These are phyloP conservation scores for Athelia psychrophila DNA, from an alignment of 1,284 basidiomycete species.

Conservation along the genomic window DNA sequence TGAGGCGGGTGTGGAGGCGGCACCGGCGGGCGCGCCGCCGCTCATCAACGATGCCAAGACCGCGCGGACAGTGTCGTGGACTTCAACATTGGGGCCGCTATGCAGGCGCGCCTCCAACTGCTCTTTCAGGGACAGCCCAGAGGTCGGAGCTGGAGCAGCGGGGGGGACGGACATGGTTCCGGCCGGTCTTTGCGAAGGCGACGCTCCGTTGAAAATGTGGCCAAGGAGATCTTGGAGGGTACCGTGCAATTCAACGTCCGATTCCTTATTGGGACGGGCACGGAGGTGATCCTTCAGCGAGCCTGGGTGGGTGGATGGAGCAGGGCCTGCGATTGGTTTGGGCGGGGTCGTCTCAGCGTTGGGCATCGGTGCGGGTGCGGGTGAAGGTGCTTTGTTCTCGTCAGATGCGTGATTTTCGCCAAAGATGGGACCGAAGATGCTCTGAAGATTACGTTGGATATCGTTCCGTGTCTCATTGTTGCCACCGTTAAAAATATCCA, in stretches of 20 bases:
- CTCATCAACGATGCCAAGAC: not conserved
- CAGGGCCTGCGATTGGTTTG: constrained; percentile 2
- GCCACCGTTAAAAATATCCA: too few relatives aligned
- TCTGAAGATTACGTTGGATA: not conserved
- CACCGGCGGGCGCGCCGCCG: not conserved
- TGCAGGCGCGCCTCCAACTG: not conserved
- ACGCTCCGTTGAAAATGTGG: constrained; percentile 17
- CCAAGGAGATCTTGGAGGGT: constrained; percentile 35
- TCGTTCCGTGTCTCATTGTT: too few relatives aligned
- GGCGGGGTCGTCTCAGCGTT: too few relatives aligned
- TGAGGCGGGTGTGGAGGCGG: constrained; percentile 2
- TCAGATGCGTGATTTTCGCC: too few relatives aligned
- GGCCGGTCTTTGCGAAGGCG: too few relatives aligned
- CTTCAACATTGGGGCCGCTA: not conserved
- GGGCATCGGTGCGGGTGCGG: too few relatives aligned
- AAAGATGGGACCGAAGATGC: not conserved
- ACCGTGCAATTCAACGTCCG: constrained; percentile 31
- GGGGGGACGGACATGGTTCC: constrained; percentile 2
- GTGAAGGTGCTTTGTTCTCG: too few relatives aligned
- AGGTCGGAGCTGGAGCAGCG: constrained; percentile 2
- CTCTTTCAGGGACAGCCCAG: not conserved
- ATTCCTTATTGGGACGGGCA: constrained; percentile 28
- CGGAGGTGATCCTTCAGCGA: constrained; percentile 30
- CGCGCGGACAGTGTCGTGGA: not conserved
- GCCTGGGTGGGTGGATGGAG: not conserved